phyloP scores from a whole-genome alignment of 2,329 filamentous ascomycete species.

The Fusarium scirpi region DNA sequence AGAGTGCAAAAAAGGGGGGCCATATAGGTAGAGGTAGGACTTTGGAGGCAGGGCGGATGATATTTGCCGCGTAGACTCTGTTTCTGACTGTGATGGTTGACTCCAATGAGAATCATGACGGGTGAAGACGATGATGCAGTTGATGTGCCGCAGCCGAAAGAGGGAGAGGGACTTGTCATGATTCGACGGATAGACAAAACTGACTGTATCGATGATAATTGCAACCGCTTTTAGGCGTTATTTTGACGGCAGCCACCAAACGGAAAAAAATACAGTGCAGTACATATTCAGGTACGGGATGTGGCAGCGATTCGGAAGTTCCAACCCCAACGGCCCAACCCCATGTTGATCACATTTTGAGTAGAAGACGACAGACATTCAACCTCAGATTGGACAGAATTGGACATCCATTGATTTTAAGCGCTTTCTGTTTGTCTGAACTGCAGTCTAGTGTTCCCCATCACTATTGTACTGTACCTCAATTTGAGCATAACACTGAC shows the following conservation, averaged over 20 bases:
- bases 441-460: neutral
- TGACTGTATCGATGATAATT: conserved; percentile 25
- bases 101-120: conserved; percentile 20
- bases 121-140: conserved; percentile 23
- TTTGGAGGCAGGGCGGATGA: neutral
- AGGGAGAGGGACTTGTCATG: conserved; percentile 9
- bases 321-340: neutral
- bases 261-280: neutral
- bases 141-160: conserved; percentile 15
- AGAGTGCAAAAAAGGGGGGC: conserved; percentile 21
- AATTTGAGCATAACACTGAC: neutral
- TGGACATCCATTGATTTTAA: neutral
- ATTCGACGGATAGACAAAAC: neutral
- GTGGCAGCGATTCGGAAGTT: conserved; percentile 24
- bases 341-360: conserved; percentile 14
- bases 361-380: conserved; percentile 1
- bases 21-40: neutral
- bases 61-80: neutral
- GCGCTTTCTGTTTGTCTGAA: conserved; percentile 17
- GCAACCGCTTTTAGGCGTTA: conserved; percentile 25
- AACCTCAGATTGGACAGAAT: conserved; percentile 6
- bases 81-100: conserved; percentile 29
- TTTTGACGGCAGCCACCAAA: conserved; percentile 15
- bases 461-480: neutral
- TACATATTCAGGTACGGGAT: conserved; percentile 6